Evolutionary conservation across 2,329 filamentous ascomycete genomes (phyloP), one percentile per base, ranked within the genome.

Genomic region (Venturia carpophila): DNA sequence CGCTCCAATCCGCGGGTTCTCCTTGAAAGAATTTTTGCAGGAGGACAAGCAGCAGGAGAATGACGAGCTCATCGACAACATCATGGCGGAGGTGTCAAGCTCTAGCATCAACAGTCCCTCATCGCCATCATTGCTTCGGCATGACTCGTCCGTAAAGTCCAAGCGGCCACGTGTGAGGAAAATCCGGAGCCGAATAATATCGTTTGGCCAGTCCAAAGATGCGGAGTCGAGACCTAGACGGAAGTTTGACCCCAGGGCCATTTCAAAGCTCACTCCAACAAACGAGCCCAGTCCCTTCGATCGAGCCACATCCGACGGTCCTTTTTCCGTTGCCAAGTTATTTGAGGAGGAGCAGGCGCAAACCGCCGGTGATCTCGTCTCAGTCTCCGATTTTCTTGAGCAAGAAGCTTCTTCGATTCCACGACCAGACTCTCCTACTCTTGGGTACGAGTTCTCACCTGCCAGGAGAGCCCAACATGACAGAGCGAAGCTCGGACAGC

Each of bases 1-100:
- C 21, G 52, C 52, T 34, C 30, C 30, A 37, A 37, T 34, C 19
- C 17, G 52, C 19, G 52, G 52, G 7, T 58, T 37, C n/a, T 58
- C 52, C 1, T 37, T 58, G 30, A 15, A 58, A 37, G 52, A 58
- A 21, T 58, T 58, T 37, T 13, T 58, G 52, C 52, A 37, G 30
- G 52, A 58, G 30, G 52, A 58, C 15, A 58, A 58, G 52, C 52
- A n/a, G 30, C 19, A 58, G 19, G 52, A 58, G 19, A 58, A 58
- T 37, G 52, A 58, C 19, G 52, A 58, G 52, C 52, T 58, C 9
- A 58, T 58, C 15, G 52, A 58, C 52, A 58, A n/a, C 27, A 34
- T 58, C 3, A 27, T 58, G 27, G 52, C 27, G 52, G 37, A 58
- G 4, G 52, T 58, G 13, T 58, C 52, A 37, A 37, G 9, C 52